phyloP scores from a whole-genome alignment of 192 early-diverging fungal genomes.

The Mortierella hygrophila region DNA sequence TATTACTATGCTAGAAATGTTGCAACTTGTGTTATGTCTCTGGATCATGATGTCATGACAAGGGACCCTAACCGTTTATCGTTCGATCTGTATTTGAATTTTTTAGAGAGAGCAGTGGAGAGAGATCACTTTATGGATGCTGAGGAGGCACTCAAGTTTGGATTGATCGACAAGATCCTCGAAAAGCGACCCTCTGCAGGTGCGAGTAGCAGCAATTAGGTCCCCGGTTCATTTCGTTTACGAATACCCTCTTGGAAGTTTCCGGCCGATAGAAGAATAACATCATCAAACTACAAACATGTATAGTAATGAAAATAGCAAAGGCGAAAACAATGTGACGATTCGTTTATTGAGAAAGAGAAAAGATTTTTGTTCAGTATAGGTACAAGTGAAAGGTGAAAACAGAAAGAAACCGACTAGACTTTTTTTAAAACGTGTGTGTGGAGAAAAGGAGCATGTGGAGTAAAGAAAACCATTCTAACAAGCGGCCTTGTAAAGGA shows the following conservation, averaged over 20 bases:
- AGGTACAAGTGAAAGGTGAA: neutral
- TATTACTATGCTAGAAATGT: conserved; percentile 36
- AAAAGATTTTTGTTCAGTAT: neutral
- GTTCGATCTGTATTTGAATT: neutral
- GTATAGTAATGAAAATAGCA: neutral
- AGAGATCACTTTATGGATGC: conserved; percentile 96
- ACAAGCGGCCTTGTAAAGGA: neutral
- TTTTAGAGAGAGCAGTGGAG: conserved; percentile 89
- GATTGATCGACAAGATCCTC: conserved; percentile 91
- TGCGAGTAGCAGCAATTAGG: neutral
- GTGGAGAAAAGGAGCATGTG: neutral
- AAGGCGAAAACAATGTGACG: neutral
- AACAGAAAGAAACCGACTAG: neutral
- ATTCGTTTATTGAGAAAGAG: neutral
- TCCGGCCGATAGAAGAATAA: neutral
- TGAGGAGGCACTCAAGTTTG: conserved; percentile 89
- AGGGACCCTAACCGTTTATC: no score
- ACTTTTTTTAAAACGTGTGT: neutral
- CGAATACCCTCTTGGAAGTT: neutral
- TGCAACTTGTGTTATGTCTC: no score
- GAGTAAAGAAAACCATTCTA: neutral
- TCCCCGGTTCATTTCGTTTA: neutral
- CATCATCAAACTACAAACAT: neutral
- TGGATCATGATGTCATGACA: no score
- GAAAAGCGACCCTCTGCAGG: conserved; percentile 71